These are phyloP conservation scores for Cryptosporidium muris DNA, from an alignment of 169 alveolate genomes.

Conservation along the genomic window DNA sequence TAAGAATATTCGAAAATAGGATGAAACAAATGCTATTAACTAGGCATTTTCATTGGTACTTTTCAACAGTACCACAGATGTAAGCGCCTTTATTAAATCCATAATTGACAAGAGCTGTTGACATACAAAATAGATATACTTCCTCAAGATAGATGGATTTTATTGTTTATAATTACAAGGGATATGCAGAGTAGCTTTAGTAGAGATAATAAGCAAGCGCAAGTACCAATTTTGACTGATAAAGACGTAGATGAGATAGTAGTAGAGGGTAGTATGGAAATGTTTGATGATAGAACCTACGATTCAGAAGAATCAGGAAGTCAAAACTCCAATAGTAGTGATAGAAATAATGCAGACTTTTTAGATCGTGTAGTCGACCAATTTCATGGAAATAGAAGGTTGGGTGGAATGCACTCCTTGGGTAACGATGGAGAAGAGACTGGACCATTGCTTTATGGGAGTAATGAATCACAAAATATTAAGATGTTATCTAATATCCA, in stretches of 20 bases:
- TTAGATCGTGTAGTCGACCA: conserved; percentile 67
- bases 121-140: no score
- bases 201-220: conserved; percentile 15
- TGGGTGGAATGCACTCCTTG: conserved; percentile 22
- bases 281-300: conserved; percentile 60
- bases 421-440: conserved; percentile 33
- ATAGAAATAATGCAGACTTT: conserved; percentile 43
- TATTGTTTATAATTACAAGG: no score
- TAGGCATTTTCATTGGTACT: no score
- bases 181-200: no score
- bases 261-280: conserved; percentile 58
- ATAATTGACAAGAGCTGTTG: no score
- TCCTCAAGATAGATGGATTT: no score
- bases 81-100: no score
- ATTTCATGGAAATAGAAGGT: conserved; percentile 47
- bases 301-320: conserved; percentile 42
- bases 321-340: conserved; percentile 21
- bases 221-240: neutral
- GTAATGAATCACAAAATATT: conserved; percentile 15
- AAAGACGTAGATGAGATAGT: conserved; percentile 60
- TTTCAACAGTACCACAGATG: no score
- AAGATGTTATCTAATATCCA: neutral
- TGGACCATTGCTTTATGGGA: conserved; percentile 11
- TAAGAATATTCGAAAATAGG: no score
- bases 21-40: no score